These are phyloP conservation scores for Monosporascus ibericus DNA, from an alignment of 2,329 filamentous ascomycete species.

Conservation along the genomic window DNA sequence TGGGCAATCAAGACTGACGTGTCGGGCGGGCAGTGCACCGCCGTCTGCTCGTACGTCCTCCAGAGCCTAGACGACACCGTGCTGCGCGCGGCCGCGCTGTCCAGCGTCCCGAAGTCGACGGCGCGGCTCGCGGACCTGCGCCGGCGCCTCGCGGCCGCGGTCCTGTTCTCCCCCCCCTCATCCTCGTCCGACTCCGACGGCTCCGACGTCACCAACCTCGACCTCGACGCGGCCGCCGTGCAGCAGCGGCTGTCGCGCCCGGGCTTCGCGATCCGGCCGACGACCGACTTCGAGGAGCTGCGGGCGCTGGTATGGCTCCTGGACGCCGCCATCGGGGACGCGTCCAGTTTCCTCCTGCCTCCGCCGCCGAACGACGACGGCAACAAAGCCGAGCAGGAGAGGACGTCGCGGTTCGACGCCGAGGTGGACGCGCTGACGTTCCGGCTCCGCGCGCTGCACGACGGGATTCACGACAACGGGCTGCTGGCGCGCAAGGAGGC, in stretches of 20 bases:
- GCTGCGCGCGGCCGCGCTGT: slow-evolving; percentile 53
- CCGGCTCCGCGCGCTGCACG: slow-evolving; percentile 50
- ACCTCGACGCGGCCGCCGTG: slow-evolving; percentile 22
- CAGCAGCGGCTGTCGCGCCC: slow-evolving; percentile 39
- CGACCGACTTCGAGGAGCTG: slow-evolving; percentile 65
- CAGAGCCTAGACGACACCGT: slow-evolving; percentile 38
- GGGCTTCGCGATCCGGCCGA: slow-evolving; percentile 45
- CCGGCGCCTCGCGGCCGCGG: slow-evolving; percentile 59
- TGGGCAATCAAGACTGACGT: too few relatives aligned
- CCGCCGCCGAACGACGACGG: slow-evolving; percentile 21
- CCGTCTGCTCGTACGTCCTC: slow-evolving; percentile 42
- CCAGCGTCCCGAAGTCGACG: slow-evolving; percentile 50
- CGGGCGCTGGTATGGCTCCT: slow-evolving; percentile 61
- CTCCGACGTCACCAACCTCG: slow-evolving; percentile 31
- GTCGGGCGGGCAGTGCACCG: slow-evolving; percentile 36
- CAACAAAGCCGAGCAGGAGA: slow-evolving; percentile 25
- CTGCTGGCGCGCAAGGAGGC: slow-evolving; percentile 69
- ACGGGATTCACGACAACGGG: slow-evolving; percentile 66
- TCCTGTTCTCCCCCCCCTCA: slow-evolving; percentile 48
- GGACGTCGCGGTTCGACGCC: slow-evolving; percentile 53
- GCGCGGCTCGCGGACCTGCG: slow-evolving; percentile 52
- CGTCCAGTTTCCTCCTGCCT: slow-evolving; percentile 24
- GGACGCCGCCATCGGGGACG: slow-evolving; percentile 69
- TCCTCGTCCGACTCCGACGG: slow-evolving; percentile 37
- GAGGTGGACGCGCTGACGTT: slow-evolving; percentile 62